phyloP scores from a whole-genome alignment of 2,329 filamentous ascomycete species.

The Emergomyces pasteurianus region DNA sequence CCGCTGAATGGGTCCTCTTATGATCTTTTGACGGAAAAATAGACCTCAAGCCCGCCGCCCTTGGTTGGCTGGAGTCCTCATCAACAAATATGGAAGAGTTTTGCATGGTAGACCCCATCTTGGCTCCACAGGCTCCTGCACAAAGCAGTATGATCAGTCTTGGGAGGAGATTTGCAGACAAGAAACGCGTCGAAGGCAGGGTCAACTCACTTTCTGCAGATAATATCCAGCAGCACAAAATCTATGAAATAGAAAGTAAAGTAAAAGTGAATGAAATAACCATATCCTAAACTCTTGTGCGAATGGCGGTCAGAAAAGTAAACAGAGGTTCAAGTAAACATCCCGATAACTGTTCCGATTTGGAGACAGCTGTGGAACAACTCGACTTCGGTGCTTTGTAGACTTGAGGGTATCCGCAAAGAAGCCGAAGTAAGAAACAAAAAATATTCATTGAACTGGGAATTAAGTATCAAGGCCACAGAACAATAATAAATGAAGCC shows the following conservation, averaged over 20 bases:
- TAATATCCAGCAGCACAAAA: background rate
- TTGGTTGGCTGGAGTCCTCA: conserved; percentile 22
- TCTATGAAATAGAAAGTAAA: background rate
- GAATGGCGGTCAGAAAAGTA: background rate
- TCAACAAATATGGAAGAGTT: conserved; percentile 28
- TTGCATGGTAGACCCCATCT: conserved; percentile 23
- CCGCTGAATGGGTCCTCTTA: conserved; percentile 36
- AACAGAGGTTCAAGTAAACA: background rate
- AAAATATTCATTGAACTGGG: background rate
- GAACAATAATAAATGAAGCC: background rate
- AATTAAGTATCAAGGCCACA: background rate
- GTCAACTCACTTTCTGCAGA: background rate
- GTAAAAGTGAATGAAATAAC: background rate
- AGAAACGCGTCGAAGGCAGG: background rate
- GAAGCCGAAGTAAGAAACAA: background rate
- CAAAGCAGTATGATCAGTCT: background rate
- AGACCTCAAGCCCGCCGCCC: conserved; percentile 40
- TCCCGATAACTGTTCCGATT: background rate
- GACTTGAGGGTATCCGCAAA: background rate
- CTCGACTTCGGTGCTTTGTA: background rate
- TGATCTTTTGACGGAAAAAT: conserved; percentile 41
- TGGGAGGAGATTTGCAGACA: background rate
- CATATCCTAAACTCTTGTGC: background rate
- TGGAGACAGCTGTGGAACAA: background rate
- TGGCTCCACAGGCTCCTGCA: conserved; percentile 3